Base-by-base conservation (phyloP, 2,329 filamentous ascomycete genomes). In the Talaromyces sp. region DNA sequence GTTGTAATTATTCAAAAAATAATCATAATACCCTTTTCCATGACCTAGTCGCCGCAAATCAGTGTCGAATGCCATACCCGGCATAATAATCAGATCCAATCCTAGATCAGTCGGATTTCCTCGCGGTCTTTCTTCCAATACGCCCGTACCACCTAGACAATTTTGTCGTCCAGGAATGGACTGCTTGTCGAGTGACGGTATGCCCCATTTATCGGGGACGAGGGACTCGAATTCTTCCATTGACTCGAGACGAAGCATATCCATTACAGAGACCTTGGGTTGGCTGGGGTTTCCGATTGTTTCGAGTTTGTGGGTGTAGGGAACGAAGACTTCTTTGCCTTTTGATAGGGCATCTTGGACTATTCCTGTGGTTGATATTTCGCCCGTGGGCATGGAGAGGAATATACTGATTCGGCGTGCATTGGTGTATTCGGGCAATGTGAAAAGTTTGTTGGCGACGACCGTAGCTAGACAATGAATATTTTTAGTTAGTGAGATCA, bases 11-110 rank as follows among this genome's bases (percentile, higher is more conserved):
- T 89, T 87, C 74, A 99, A 80, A 78, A 97, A 99, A 77, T 89
- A 90, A 81, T 99, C 95, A 82, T 99, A 99, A 80, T 96, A 99
- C 37, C 95, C 95, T 78, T 92, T 96, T 64, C 95, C 95, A 78
- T 99, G 95, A 47, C 95, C 95, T 22, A 98, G 84, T 71, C 95
- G 86, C 70, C 89, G 86, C 67, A 95, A 85, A 13, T 80, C 81
- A 3, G 82, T 82, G 76, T 97, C 93, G 78, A 99, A 99, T 3
- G 92, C 94, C 72, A 99, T 91, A 13, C 93, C 95, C 0, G 95
- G 95, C 83, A 98, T 87, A 33, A 99, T 84, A 68, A 99, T 90
- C 69, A 99, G 78, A 76, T 99, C 94, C 49, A 99, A 82, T 9
- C 85, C 85, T 35, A 74, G 63, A 69, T 72, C 67, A 61, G 69